Percentiles rank a stretch among this genome's conserved stretches.
These are phyloP conservation scores for Colletotrichum euphorbiae DNA, from an alignment of 2,329 filamentous ascomycete species.

Conservation along the genomic window DNA sequence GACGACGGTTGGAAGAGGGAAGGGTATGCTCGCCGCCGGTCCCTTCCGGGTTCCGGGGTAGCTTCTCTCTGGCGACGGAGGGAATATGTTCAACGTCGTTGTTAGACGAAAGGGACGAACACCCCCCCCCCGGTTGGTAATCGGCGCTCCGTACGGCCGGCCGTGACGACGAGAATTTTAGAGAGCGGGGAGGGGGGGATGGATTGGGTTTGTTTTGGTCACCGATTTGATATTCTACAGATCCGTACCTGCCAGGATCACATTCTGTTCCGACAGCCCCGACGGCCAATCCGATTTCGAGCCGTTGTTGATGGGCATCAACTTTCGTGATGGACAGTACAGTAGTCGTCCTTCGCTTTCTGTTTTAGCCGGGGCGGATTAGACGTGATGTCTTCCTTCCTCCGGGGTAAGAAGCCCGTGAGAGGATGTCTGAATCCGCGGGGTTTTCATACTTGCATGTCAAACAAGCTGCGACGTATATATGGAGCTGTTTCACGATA, in stretches of 20 bases:
- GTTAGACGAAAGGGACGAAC: conserved; percentile 18
- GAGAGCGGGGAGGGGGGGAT: not conserved
- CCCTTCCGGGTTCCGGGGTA: conserved; percentile 23
- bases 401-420: not conserved
- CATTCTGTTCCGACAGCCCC: conserved; percentile 17
- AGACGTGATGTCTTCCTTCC: not conserved
- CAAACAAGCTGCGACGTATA: conserved; percentile 8
- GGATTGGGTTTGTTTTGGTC: not conserved
- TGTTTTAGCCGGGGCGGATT: too few relatives aligned
- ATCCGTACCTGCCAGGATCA: not conserved
- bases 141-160: conserved; percentile 34
- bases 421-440: not conserved
- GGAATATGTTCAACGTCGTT: conserved; percentile 7
- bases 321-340: too few relatives aligned
- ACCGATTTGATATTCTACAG: not conserved
- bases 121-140: conserved; percentile 22
- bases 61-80: not conserved
- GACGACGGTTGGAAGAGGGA: not conserved
- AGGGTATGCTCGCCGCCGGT: not conserved
- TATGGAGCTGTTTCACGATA: conserved; percentile 32
- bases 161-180: conserved; percentile 17
- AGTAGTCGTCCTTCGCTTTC: too few relatives aligned
- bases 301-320: not conserved
- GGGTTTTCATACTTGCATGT: not conserved
- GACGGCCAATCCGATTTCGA: not conserved